Evolutionary conservation across 164 flowering plant genomes (phyloP), one percentile per base, ranked within the genome.

Genomic region (Nymphaea thermarum): DNA sequence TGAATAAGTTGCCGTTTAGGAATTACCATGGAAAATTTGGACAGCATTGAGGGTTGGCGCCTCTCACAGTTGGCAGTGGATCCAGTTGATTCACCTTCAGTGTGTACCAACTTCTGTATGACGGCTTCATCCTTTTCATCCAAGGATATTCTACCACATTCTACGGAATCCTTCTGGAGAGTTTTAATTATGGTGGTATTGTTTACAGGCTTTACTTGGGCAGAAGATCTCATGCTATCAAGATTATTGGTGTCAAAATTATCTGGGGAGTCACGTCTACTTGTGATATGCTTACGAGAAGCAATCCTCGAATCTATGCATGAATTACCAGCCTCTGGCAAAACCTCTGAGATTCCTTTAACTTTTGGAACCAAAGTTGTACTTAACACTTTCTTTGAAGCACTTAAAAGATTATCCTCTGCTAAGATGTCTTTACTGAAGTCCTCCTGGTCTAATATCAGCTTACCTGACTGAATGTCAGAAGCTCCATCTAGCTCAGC

Each of bases 1-100:
- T 93, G 98, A 77, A 93, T 87, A 51, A 91, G 82, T 77, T 84
- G 87, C 15, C 98, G 79, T 75, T 85, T 89, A 64, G 91, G 85
- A 81, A 77, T 74, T 71, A 81, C 53, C 60, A 71, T 62, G 43
- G 25, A 71, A 43, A 81, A 72, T 67, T 86, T 88, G 68, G 77
- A 61, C 60, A 75, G 16, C 60, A 63, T 43, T 15, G 79, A 69
- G 55, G 68, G 83, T 55, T 73, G 78, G 57, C 45, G 77, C 51
- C 65, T 78, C 2, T 70, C 78, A 75, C 85, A 71, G 69, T 76
- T 81, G 43, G 84, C 70, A 7, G 86, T 83, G 68, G 59, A 45
- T 68, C 88, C 91, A 81, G 76, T 75, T 41, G 89, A 77, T 76
- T 85, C 89, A 77, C 82, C 79, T 66, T 77, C 82, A 8, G 74